A percentile compares a stretch with the other conserved stretches of the same genome.
Conservation (phyloP, 1,284 basidiomycete species). For the Takashimella tepidaria region DNA sequence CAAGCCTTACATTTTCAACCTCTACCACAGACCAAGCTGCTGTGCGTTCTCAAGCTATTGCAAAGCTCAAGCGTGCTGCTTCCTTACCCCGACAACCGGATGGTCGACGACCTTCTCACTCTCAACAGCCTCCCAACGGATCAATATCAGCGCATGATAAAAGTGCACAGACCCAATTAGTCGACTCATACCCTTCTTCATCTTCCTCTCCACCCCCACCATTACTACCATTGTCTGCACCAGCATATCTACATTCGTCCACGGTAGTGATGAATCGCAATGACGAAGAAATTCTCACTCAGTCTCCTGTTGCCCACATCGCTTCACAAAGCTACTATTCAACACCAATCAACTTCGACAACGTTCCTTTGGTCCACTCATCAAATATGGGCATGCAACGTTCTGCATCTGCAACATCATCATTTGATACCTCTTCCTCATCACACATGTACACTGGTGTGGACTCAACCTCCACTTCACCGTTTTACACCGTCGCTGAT, state of each 20-base stretch:
- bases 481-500: constrained; percentile 18
- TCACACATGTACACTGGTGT: constrained; percentile 19
- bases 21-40: constrained; percentile 48
- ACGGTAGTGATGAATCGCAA: constrained; percentile 8
- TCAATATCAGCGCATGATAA: neutral
- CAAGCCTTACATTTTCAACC: no score
- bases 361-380: neutral
- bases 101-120: constrained; percentile 66
- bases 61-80: constrained; percentile 80
- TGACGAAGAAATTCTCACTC: constrained; percentile 35
- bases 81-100: constrained; percentile 82
- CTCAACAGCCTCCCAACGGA: constrained; percentile 5
- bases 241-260: constrained; percentile 3
- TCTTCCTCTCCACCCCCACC: neutral
- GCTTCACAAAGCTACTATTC: constrained; percentile 13
- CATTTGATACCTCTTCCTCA: constrained; percentile 28
- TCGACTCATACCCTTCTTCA: constrained; percentile 4
- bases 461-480: constrained; percentile 8
- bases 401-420: constrained; percentile 33
- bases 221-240: constrained; percentile 5
- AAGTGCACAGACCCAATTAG: neutral
- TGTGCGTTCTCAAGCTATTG: constrained; percentile 74
- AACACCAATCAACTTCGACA: no score
- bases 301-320: constrained; percentile 21
- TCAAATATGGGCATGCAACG: constrained; percentile 28